These are phyloP conservation scores for Circinella minor DNA, from an alignment of 371 early-diverging fungal species.

Conservation along the genomic window DNA sequence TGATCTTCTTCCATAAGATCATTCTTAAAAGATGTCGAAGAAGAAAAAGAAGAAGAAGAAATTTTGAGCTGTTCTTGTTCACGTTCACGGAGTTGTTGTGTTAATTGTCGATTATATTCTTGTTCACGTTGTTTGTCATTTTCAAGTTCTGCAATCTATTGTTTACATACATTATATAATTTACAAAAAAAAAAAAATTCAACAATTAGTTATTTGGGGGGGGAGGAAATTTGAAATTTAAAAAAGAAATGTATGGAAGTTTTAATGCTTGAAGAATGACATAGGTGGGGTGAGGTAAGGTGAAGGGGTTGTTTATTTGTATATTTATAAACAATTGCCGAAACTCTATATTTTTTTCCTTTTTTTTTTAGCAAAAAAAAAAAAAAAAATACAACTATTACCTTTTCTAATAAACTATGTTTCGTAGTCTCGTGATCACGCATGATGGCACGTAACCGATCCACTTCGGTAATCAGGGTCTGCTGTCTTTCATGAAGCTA, in stretches of 20 bases:
- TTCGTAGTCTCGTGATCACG: constrained; percentile 31
- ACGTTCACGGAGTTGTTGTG: constrained; percentile 21
- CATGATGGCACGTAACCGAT: constrained; percentile 23
- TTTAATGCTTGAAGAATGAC: no score
- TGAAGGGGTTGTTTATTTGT: neutral
- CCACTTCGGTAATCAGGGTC: constrained; percentile 27
- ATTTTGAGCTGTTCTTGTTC: constrained; percentile 19
- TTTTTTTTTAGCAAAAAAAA: neutral
- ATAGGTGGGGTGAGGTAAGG: neutral
- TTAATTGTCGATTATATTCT: constrained; percentile 22
- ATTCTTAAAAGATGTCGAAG: neutral
- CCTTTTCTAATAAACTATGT: constrained; percentile 31
- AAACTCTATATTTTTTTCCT: neutral
- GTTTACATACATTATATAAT: no score
- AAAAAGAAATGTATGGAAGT: no score
- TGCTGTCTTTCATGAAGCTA: constrained; percentile 27
- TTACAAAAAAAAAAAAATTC: no score
- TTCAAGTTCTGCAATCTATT: constrained; percentile 42
- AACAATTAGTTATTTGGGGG: no score
- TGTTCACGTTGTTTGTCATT: constrained; percentile 36
- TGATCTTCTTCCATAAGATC: constrained; percentile 8
- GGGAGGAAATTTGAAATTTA: no score
- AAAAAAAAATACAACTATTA: neutral
- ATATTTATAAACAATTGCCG: neutral
- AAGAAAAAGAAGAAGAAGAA: neutral